Evolutionary conservation across 108 stramenopile genomes (phyloP).

Genomic region (Stephanodiscus triporus): DNA sequence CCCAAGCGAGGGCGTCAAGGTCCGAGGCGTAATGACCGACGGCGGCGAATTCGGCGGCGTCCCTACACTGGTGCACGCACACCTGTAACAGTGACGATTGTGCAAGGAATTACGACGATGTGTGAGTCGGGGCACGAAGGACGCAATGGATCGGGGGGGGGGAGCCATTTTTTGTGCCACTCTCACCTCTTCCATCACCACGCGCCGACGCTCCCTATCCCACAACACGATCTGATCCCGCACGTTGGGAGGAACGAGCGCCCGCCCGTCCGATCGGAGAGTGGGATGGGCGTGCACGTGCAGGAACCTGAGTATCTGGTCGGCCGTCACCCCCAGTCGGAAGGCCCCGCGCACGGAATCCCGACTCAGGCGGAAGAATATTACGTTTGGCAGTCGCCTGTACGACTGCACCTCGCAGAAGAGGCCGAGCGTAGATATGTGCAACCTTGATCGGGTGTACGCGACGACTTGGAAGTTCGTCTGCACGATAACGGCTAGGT

Average conservation of each 20-base stretch:
- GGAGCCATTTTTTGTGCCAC: too few relatives aligned
- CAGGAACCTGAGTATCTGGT: constrained; percentile 88
- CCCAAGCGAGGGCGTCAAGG: constrained; percentile 56
- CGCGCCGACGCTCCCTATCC: constrained; percentile 79
- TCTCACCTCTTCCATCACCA: constrained; percentile 67
- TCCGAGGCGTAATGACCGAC: background rate
- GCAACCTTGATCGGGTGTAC: constrained; percentile 82
- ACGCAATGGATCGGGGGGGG: background rate
- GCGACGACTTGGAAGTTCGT: constrained; percentile 93
- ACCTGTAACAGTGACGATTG: constrained; percentile 28
- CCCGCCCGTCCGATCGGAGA: constrained; percentile 52
- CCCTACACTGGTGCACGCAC: constrained; percentile 65
- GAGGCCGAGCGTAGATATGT: constrained; percentile 82
- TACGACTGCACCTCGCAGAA: constrained; percentile 85
- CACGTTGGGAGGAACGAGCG: constrained; percentile 84
- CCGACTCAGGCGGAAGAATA: constrained; percentile 81
- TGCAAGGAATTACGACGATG: background rate
- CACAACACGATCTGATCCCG: constrained; percentile 89
- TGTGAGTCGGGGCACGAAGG: background rate
- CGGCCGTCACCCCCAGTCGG: constrained; percentile 72
- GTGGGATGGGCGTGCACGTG: constrained; percentile 90
- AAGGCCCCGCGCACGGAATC: constrained; percentile 86
- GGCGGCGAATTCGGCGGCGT: constrained; percentile 27
- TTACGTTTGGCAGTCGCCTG: constrained; percentile 85
- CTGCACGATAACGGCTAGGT: constrained; percentile 88